Conservation (phyloP, 257 asterid species). For the Dorcoceras hygrometricum region DNA sequence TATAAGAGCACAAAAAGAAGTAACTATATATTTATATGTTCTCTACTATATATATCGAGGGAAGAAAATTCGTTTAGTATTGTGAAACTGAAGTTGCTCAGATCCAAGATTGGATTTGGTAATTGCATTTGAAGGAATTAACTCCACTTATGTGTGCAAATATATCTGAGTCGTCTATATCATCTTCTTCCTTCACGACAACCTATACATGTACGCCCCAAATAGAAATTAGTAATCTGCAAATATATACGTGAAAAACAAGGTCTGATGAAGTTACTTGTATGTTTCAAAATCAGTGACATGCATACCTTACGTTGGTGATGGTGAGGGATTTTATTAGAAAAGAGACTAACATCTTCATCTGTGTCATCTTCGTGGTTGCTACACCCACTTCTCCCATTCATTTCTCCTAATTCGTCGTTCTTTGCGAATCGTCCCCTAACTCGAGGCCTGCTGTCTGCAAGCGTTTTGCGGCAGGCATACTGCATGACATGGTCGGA, state of each 20-base stretch:
- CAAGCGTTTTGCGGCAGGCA: conserved; percentile 89
- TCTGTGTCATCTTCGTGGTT: conserved; percentile 64
- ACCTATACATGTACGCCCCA: conserved; percentile 25
- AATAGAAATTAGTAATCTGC: background rate
- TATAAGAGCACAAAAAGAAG: background rate
- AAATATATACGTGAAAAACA: background rate
- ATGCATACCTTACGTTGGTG: conserved; percentile 35
- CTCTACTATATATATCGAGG: background rate
- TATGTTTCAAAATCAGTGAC: too few relatives aligned
- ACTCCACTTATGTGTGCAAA: conserved; percentile 74
- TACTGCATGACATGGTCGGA: conserved; percentile 41
- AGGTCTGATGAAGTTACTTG: too few relatives aligned
- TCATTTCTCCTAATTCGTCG: conserved; percentile 53
- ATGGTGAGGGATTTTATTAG: conserved; percentile 32
- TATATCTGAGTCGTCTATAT: conserved; percentile 49
- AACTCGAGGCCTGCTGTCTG: conserved; percentile 90
- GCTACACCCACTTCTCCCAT: conserved; percentile 36
- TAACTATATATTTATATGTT: background rate
- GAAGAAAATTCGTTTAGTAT: conserved; percentile 28
- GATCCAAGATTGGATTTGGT: conserved; percentile 73
- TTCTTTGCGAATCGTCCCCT: conserved; percentile 90
- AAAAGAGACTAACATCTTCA: conserved; percentile 42
- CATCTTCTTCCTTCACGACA: conserved; percentile 65
- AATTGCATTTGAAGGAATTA: conserved; percentile 70
- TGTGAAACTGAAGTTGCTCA: conserved; percentile 26